Evolutionary conservation across 108 stramenopile genomes (phyloP), one percentile per base, ranked within the genome.

Genomic region (Bacterosira constricta): DNA sequence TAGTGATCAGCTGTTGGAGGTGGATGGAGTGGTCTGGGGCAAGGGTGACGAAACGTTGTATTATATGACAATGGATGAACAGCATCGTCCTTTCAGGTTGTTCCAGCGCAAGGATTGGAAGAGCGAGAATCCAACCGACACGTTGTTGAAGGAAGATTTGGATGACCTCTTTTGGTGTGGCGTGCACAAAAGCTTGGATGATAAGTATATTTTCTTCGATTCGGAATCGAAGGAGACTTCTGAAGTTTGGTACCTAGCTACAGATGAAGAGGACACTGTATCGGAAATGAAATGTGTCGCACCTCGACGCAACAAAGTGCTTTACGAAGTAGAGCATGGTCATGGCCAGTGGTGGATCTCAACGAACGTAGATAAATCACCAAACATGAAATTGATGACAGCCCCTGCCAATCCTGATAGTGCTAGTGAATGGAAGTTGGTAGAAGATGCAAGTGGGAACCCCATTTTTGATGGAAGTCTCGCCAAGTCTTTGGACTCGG

Each of bases 31-130:
- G 26, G 72, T 72, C n/a, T 97, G 95, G 94, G 94, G 91, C 38
- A 66, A 61, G 20, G 95, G 93, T 55, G 87, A 90, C 36, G 53
- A 68, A 20, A 82, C 78, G 8, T 6, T 96, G 56, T 97, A 77
- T 73, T 95, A 96, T 67, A 65, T 94, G 72, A 92, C 91, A 45
- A 86, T 96, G 84, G 92, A 94, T 56, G 88, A 88, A 11, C 81
- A 82, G 10, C 82, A 89, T 35, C 80, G 90, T 32, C 93, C 93
- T 9, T 94, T 87, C 71, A 74, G 81, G 34, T 70, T 88, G 57
- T 90, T 72, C 27, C 79, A 70, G n/a, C 78, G 89, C 23, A 69
- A 51, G 13, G 54, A 80, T 54, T 77, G 82, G 82, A 41, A 56
- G 10, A 30, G 23, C 9, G 60, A 57, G 13, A 12, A 26, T 49